These are phyloP conservation scores for Gyromitra esculenta DNA, from an alignment of 2,329 filamentous ascomycete genomes.

Conservation along the genomic window DNA sequence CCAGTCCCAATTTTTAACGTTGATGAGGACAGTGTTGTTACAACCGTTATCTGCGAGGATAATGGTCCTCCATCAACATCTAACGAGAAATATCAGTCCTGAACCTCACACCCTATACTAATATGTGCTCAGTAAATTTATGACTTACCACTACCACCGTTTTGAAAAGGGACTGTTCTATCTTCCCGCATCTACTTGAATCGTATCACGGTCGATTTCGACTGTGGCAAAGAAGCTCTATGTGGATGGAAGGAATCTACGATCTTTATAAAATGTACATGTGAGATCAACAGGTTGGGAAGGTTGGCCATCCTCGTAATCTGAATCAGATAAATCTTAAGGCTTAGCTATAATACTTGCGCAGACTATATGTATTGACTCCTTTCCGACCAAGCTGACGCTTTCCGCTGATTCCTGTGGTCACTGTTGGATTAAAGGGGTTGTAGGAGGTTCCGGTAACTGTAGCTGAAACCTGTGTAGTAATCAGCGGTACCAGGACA, in stretches of 20 bases:
- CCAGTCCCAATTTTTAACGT: neutral
- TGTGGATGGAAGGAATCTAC: neutral
- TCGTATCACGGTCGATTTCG: neutral
- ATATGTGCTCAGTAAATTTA: neutral
- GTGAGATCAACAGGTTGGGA: neutral
- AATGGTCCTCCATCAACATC: neutral
- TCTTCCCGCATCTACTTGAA: neutral
- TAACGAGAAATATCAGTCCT: neutral
- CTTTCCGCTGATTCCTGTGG: neutral
- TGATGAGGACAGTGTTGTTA: neutral
- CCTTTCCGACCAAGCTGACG: neutral
- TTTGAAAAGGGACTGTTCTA: neutral
- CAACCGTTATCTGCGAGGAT: neutral
- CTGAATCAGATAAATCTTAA: neutral
- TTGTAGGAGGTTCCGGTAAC: neutral
- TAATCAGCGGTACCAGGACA: neutral
- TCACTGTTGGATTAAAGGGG: neutral
- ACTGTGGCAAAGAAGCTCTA: neutral
- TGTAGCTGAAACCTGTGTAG: slow-evolving; percentile 2
- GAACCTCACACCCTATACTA: neutral
- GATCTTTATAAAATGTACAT: neutral
- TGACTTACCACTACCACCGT: neutral
- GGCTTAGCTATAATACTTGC: slow-evolving; percentile 10
- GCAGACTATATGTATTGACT: neutral
- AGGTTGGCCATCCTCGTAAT: neutral